A percentile compares a stretch with the other conserved stretches of the same genome.
phyloP scores from a whole-genome alignment of 192 early-diverging fungal genomes.

The Neocallimastix lanati region DNA sequence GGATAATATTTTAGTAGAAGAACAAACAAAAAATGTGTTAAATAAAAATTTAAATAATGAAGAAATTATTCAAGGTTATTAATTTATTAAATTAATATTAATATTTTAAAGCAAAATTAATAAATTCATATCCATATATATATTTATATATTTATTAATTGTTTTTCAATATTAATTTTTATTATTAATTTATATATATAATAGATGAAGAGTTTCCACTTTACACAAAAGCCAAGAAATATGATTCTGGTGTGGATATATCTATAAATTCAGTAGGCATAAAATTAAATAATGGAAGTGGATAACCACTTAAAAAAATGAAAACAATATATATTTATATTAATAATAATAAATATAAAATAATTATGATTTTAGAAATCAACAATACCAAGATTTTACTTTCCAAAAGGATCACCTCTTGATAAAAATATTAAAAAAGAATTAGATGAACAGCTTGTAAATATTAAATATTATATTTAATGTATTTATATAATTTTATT shows the following conservation, averaged over 20 bases:
- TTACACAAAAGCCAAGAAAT: background rate
- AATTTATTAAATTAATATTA: background rate
- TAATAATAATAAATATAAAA: no score
- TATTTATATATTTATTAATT: no score
- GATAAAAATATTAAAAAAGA: background rate
- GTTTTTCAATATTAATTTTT: no score
- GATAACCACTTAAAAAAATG: no score
- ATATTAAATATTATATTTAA: background rate
- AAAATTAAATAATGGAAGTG: no score
- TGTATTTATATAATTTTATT: no score
- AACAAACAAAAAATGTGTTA: background rate
- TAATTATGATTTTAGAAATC: background rate
- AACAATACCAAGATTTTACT: background rate
- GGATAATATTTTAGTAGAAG: background rate
- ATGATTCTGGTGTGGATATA: background rate
- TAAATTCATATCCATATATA: no score
- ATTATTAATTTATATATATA: no score
- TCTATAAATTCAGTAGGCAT: background rate
- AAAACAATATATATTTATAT: no score
- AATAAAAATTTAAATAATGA: background rate
- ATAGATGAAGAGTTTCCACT: background rate
- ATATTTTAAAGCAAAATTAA: no score
- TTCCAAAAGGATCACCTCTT: background rate
- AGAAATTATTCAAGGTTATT: background rate
- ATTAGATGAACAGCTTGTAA: background rate